Conservation (phyloP, 2,329 filamentous ascomycete genomes). For the Ophiostoma quercus region DNA sequence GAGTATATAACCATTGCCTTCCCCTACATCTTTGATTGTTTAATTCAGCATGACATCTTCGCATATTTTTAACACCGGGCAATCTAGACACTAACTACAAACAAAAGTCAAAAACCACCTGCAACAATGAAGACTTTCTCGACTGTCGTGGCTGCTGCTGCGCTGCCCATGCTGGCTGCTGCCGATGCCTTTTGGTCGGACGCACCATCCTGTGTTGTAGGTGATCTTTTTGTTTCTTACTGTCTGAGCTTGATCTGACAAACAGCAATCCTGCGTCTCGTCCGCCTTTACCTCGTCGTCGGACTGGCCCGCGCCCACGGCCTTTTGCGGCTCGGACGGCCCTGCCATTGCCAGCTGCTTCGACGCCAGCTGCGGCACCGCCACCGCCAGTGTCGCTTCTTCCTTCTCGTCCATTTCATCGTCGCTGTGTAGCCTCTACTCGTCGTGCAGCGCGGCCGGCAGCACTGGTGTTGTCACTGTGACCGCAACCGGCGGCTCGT, state of each 20-base stretch:
- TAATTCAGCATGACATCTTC: not conserved
- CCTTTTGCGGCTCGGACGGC: slow-evolving; percentile 31
- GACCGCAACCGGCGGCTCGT: slow-evolving; percentile 32
- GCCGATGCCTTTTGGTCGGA: slow-evolving; percentile 36
- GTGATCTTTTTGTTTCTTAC: slow-evolving; percentile 25
- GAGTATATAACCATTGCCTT: not conserved
- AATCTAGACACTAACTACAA: not conserved
- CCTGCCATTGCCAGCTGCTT: slow-evolving; percentile 31
- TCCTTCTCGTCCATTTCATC: slow-evolving; percentile 37
- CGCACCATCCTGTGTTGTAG: slow-evolving; percentile 41
- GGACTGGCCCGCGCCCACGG: slow-evolving; percentile 33
- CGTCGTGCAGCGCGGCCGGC: slow-evolving; percentile 38
- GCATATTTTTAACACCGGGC: not conserved
- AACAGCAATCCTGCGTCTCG: slow-evolving; percentile 41
- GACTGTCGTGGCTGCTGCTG: slow-evolving; percentile 32
- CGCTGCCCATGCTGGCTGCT: slow-evolving; percentile 8
- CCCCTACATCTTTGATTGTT: not conserved
- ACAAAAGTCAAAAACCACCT: not conserved
- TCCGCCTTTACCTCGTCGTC: slow-evolving; percentile 35
- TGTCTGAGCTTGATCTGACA: not conserved
- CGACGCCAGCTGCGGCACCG: slow-evolving; percentile 30
- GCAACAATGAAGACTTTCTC: not conserved
- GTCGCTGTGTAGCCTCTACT: slow-evolving; percentile 40
- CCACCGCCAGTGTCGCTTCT: slow-evolving; percentile 17
- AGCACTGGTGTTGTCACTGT: slow-evolving; percentile 39